Conservation (phyloP, 805 yeast genomes). For the Candida taoyuanica region DNA sequence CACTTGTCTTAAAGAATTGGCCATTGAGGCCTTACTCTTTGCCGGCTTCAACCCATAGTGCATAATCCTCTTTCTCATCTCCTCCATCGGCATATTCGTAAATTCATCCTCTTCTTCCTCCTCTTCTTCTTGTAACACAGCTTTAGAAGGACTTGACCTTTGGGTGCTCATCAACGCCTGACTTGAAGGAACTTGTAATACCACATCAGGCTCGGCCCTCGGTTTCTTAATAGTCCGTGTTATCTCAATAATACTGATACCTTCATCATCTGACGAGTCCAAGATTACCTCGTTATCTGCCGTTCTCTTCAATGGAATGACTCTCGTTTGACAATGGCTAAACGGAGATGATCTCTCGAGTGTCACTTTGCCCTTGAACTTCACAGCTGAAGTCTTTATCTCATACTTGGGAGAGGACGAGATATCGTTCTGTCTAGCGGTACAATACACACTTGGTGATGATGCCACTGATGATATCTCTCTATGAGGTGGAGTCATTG, state of each 20-base stretch:
- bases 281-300: constrained; percentile 10
- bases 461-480: constrained; percentile 1
- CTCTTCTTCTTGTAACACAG: background rate
- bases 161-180: constrained; percentile 6
- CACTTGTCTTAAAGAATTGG: constrained; percentile 18
- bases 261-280: constrained; percentile 23
- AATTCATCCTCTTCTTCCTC: background rate
- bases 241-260: constrained; percentile 26
- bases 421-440: constrained; percentile 10
- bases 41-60: constrained; percentile 26
- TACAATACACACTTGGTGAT: constrained; percentile 14
- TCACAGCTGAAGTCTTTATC: constrained; percentile 14
- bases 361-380: constrained; percentile 13
- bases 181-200: constrained; percentile 24
- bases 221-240: constrained; percentile 21
- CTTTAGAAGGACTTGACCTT: constrained; percentile 13
- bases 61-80: constrained; percentile 19
- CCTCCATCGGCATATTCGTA: constrained; percentile 16
- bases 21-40: constrained; percentile 18
- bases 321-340: constrained; percentile 10
- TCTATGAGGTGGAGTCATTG: too few species aligned
- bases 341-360: constrained; percentile 15
- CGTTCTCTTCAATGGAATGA: constrained; percentile 17
- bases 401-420: constrained; percentile 6
- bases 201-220: constrained; percentile 8